Evolutionary conservation across 2,329 filamentous ascomycete species (phyloP), one percentile per base, ranked within the genome.

Genomic region (Stachybotrys elegans): DNA sequence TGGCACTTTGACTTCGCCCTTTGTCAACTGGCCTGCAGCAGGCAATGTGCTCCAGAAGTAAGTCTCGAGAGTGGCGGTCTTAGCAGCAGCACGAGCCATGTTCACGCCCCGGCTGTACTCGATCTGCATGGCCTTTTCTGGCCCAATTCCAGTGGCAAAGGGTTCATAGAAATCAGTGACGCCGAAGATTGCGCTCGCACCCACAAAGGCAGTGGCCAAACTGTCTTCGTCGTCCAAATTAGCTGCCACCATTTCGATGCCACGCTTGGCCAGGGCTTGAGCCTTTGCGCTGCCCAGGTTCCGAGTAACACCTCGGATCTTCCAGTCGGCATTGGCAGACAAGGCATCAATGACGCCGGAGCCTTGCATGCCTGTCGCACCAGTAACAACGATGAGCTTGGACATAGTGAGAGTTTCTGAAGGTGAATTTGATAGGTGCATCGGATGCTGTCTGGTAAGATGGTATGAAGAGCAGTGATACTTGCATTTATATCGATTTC

Each of bases 301-400:
- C 29, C 68, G 60, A 1, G 66, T 71, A 22, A 71, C 54, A 8
- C 59, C 69, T 4, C 67, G 60, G 36, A 71, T 29, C n/a, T n/a
- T n/a, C n/a, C n/a, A n/a, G n/a, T n/a, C 29, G 25, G 9, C n/a
- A 29, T 29, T 29, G 25, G 25, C 25, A 29, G 25, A 29, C 25
- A 29, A 29, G 25, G 25, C 25, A 29, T 29, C 25, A 9, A 29
- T 29, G 25, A 29, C 25, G 25, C 25, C 25, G 8, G 25, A 29
- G 25, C 25, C 25, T n/a, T 29, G 25, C 25, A 29, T 29, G 9
- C 25, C 25, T 9, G 25, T 29, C 9, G 25, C 25, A n/a, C 25
- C 25, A n/a, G 25, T 29, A 29, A 29, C 25, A 8, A 29, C 25
- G n/a, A 29, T 29, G n/a, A 29, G 25, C n/a, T 29, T 29, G n/a